phyloP scores from a whole-genome alignment of 305 asterid species.

The Withania somnifera region DNA sequence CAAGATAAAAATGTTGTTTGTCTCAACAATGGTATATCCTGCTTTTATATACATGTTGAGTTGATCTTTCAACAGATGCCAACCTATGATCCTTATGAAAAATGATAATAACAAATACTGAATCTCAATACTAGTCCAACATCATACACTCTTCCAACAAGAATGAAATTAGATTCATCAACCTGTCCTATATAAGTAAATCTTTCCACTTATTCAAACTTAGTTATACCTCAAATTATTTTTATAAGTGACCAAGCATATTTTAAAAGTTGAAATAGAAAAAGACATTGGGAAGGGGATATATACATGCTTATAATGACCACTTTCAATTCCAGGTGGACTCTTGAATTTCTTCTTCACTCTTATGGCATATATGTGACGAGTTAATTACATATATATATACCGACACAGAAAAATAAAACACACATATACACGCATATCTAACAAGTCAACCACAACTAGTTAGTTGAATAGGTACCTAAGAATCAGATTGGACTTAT shows the following conservation, averaged over 20 bases:
- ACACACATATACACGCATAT: background rate
- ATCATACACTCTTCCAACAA: background rate
- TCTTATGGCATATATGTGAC: background rate
- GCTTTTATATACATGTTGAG: constrained; percentile 73
- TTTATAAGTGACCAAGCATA: background rate
- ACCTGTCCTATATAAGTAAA: background rate
- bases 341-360: background rate
- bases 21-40: constrained; percentile 57
- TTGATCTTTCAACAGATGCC: constrained; percentile 82
- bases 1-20: constrained; percentile 67
- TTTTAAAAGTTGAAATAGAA: background rate
- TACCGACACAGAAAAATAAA: background rate
- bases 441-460: background rate
- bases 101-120: background rate
- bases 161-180: background rate
- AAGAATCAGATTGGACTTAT: background rate
- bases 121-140: background rate
- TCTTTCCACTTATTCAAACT: background rate
- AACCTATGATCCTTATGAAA: constrained; percentile 82
- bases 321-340: background rate
- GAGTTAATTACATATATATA: background rate
- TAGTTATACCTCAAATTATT: background rate
- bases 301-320: background rate
- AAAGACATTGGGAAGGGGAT: background rate
- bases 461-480: background rate